Percentiles rank a stretch among this genome's conserved stretches.
These are phyloP conservation scores for Buddleja alternifolia DNA, from an alignment of 257 asterid species.

Conservation along the genomic window DNA sequence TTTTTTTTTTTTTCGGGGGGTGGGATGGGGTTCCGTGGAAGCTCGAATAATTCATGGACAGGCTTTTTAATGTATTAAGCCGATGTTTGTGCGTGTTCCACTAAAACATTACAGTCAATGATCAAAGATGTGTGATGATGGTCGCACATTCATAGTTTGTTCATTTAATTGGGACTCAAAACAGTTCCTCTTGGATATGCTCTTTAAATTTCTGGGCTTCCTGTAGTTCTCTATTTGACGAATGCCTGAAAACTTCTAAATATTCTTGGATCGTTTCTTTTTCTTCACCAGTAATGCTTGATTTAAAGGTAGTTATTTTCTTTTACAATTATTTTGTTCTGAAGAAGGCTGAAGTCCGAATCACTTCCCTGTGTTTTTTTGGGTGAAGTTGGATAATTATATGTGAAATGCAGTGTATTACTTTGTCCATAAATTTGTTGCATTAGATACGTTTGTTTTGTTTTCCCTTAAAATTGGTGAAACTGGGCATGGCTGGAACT, in stretches of 20 bases:
- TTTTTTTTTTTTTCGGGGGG: too few species aligned
- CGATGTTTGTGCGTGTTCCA: neutral
- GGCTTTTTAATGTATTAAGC: neutral
- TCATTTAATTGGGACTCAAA: neutral
- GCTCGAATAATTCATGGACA: constrained; percentile 11
- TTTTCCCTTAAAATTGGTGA: too few species aligned
- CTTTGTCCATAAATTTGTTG: neutral
- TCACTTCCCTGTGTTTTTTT: neutral
- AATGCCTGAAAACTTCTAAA: neutral
- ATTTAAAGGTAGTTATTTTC: neutral
- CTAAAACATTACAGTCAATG: neutral
- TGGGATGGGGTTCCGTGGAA: neutral
- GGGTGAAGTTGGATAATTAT: neutral
- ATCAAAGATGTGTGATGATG: neutral
- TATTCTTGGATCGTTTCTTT: neutral
- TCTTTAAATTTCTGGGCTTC: constrained; percentile 5
- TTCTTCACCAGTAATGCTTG: neutral
- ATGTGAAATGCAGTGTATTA: neutral
- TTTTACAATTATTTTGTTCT: too few species aligned
- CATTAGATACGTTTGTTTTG: too few species aligned
- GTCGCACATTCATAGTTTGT: constrained; percentile 2
- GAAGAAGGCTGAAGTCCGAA: too few species aligned
- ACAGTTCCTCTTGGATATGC: neutral
- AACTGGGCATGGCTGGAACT: too few species aligned
- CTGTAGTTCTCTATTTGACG: neutral